A percentile compares a stretch with the other conserved stretches of the same genome.
These are phyloP conservation scores for Globisporangium barbulae DNA, from an alignment of 352 stramenopile species.

Conservation along the genomic window DNA sequence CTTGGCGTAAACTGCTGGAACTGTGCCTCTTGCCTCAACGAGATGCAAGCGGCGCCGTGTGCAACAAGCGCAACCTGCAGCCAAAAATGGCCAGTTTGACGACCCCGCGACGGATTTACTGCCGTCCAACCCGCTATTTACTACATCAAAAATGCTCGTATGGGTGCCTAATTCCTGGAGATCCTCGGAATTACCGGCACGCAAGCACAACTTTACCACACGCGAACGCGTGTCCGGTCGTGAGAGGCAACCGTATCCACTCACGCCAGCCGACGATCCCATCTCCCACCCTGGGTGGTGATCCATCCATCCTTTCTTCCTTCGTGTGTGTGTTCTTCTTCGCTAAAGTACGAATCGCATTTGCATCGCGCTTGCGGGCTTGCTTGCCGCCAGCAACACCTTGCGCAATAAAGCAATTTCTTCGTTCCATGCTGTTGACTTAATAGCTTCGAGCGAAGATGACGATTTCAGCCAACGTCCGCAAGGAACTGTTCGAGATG, in stretches of 20 bases:
- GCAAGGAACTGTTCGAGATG: conserved; percentile 86
- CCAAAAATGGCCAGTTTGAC: conserved; percentile 18
- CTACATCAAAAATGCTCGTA: background rate
- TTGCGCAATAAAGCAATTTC: conserved; percentile 16
- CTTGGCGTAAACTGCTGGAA: conserved; percentile 9
- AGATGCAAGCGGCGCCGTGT: background rate
- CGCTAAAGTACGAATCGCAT: conserved; percentile 46
- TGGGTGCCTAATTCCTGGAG: too few species aligned
- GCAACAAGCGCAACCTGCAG: conserved; percentile 7
- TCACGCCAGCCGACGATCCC: conserved; percentile 15
- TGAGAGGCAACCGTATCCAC: conserved; percentile 29
- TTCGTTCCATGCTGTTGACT: conserved; percentile 17
- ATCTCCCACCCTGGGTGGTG: conserved; percentile 16
- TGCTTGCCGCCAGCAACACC: background rate
- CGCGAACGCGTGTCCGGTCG: conserved; percentile 6
- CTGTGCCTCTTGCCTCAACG: conserved; percentile 14
- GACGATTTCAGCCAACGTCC: conserved; percentile 84
- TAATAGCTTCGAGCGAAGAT: conserved; percentile 33
- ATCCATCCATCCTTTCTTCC: conserved; percentile 22
- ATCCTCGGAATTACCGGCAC: background rate
- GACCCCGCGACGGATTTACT: conserved; percentile 4
- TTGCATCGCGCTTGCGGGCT: conserved; percentile 8
- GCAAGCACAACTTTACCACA: background rate
- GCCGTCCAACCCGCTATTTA: background rate
- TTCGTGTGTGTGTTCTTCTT: conserved; percentile 25